Evolutionary conservation across 306 rosid genomes (phyloP), one percentile per base, ranked within the genome.

Genomic region (Pterocarpus santalinus): DNA sequence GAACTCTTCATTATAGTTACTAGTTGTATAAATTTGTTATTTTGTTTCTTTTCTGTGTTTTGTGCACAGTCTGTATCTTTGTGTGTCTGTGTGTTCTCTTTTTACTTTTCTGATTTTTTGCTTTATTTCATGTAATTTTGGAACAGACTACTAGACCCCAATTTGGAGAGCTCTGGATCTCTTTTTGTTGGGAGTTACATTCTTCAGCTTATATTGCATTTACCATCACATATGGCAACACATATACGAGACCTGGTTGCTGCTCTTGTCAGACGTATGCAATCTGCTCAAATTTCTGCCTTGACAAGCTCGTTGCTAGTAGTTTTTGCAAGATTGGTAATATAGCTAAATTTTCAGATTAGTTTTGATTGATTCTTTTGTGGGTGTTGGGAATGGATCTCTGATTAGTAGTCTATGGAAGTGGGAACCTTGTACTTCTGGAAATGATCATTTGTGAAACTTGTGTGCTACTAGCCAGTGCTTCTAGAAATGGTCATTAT

Each of bases 111-210:
- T 75, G 72, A 80, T 83, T 73, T 64, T 72, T 74, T 84, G 86
- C 72, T 58, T 70, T 72, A 28, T 82, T 71, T 72, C 70, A 56
- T 81, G 41, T 62, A 61, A 82, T 87, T 80, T 69, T 69, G 77
- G 16, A 85, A 82, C 93, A 95, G 99, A 82, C 89, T 95, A 85
- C 85, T 95, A 49, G 91, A 95, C 85, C 99, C 98, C 17, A 72
- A 86, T 74, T 77, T 93, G 90, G 99, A 91, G 78, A 90, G 97
- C 90, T 95, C 99, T 22, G 98, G 95, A 80, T 95, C 98, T 17
- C 91, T 93, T 56, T 95, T 95, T 83, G 99, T 86, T 84, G 99
- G 99, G 76, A 89, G 96, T 85, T 91, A 88, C 82, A 87, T 95
- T 72, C 90, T 95, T 87, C 99, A 95, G 83, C 94, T 95, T 82